Evolutionary conservation across 495 filamentous ascomycete genomes (phyloP).

Genomic region (Xeromyces bisporus): DNA sequence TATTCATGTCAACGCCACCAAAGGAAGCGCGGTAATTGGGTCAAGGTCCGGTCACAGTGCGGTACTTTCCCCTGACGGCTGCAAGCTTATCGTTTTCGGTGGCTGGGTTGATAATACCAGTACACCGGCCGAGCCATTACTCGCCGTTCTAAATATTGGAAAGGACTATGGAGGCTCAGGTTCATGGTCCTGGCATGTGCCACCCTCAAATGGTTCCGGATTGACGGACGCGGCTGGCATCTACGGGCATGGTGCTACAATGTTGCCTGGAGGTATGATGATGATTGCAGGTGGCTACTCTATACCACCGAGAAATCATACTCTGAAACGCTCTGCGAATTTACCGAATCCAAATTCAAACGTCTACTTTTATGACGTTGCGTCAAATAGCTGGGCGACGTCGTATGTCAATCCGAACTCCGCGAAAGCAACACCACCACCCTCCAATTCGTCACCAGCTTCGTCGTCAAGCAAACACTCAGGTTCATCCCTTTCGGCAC

Average conservation of each 20-base stretch:
- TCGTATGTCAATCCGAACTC: conserved; percentile 38
- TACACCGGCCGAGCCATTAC: conserved; percentile 59
- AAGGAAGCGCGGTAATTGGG: conserved; percentile 34
- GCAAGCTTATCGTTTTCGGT: conserved; percentile 56
- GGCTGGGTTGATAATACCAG: conserved; percentile 78
- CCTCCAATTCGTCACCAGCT: no score
- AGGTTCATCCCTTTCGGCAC: conserved; percentile 11
- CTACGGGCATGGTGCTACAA: conserved; percentile 69
- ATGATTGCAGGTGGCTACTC: conserved; percentile 71
- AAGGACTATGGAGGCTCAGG: conserved; percentile 47
- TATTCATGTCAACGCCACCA: conserved; percentile 38
- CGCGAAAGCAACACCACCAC: conserved; percentile 1
- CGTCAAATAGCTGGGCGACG: conserved; percentile 51
- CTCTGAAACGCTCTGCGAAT: conserved; percentile 21
- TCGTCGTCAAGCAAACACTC: conserved; percentile 1
- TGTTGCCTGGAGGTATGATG: conserved; percentile 79
- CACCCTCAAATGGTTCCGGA: conserved; percentile 22
- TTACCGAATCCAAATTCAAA: conserved; percentile 20
- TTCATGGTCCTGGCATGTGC: conserved; percentile 61
- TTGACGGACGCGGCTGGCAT: conserved; percentile 40
- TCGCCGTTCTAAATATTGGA: conserved; percentile 58
- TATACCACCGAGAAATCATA: conserved; percentile 36
- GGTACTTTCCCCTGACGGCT: conserved; percentile 60
- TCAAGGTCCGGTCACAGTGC: conserved; percentile 77
- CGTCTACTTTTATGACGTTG: conserved; percentile 61